Evolutionary conservation across 192 early-diverging fungal genomes (phyloP), one percentile per base, ranked within the genome.

Genomic region (Entophlyctis luteolus): DNA sequence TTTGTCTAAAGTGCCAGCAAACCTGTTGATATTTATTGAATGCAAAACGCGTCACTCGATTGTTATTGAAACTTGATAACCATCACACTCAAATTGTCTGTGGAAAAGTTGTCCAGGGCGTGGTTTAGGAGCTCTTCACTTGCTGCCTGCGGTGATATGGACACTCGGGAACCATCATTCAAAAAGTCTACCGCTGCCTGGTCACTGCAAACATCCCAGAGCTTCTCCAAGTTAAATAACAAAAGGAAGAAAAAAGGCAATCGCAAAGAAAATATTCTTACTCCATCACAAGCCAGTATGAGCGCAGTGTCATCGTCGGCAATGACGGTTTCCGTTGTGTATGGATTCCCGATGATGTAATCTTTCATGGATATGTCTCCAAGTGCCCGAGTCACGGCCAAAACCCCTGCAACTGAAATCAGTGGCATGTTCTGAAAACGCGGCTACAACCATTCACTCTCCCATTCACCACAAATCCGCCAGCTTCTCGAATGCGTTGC

Each of bases 161-260:
- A 10, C 23, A 14, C 10, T 4, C 36, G 10, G 14, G 68, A 31
- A 12, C 86, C 77, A n/a, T 86, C 86, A 76, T 86, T 83, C 52
- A 97, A 78, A 57, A 96, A 75, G 68, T 97, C 91, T 1, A 95
- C 86, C 0, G 95, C 96, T 48, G 89, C 83, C 75, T 98, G 92
- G 72, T 99, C 96, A 14, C 88, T 81, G 76, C 95, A 97, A 10
- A 96, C 94, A 78, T 99, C 96, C 96, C 96, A 98, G 37, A 99
- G 77, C 91, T 94, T 49, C 6, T 4, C 1, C 14, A 34, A 36
- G 23, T 12, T 20, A 42, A 48, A 57, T n/a, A 4, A 18, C 27
- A 37, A 23, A 62, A 52, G 66, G 32, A 6, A 46, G 22, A n/a
- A 67, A 35, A n/a, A n/a, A n/a, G n/a, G n/a, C n/a, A n/a, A 57